Evolutionary conservation across 306 rosid genomes (phyloP).

Genomic region (Herpetospermum pedunculosum): DNA sequence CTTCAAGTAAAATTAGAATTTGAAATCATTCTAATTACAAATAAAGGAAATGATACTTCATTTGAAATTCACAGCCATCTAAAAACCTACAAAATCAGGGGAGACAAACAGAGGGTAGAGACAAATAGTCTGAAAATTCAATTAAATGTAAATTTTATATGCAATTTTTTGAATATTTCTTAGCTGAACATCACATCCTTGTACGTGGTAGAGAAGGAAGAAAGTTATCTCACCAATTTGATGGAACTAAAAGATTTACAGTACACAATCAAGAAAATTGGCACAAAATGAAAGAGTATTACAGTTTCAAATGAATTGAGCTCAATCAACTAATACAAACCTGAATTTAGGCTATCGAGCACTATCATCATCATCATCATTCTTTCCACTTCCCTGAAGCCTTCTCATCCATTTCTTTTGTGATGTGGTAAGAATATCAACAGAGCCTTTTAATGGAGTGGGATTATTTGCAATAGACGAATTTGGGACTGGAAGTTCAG

Average conservation of each 20-base stretch:
- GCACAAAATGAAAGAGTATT: slow-evolving; percentile 1
- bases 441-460: slow-evolving; percentile 15
- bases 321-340: not conserved
- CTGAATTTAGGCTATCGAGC: not conserved
- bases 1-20: too few species aligned
- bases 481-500: slow-evolving; percentile 62
- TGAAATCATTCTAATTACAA: too few species aligned
- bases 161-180: not conserved
- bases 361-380: slow-evolving; percentile 17
- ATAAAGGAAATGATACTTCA: too few species aligned
- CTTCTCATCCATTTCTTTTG: slow-evolving; percentile 83
- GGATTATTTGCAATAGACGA: slow-evolving; percentile 21
- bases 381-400: slow-evolving; percentile 45
- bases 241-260: not conserved
- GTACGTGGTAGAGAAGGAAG: not conserved
- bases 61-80: too few species aligned
- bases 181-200: not conserved
- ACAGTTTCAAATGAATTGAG: not conserved
- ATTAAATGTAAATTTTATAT: not conserved
- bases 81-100: not conserved
- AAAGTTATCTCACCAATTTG: not conserved
- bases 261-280: not conserved
- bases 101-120: not conserved
- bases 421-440: slow-evolving; percentile 31
- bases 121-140: not conserved